Evolutionary conservation across 164 flowering plant species (phyloP).

Genomic region (Hamamelis virginiana): DNA sequence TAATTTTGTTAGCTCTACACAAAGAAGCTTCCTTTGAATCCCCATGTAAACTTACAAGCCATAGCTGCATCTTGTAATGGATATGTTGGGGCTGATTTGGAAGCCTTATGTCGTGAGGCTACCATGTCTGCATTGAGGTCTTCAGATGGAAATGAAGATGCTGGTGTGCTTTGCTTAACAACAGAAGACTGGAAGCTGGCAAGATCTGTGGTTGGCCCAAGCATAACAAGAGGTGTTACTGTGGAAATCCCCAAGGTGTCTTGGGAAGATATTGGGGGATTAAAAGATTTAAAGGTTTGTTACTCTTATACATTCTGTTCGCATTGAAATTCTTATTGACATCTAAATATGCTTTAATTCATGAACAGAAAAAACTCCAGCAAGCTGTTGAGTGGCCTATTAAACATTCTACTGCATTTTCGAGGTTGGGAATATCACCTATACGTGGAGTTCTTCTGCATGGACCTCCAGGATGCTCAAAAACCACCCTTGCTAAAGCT

Average conservation of each 20-base stretch:
- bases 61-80: constrained; percentile 92
- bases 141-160: constrained; percentile 28
- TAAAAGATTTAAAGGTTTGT: constrained; percentile 79
- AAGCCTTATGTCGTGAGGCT: constrained; percentile 90
- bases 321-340: not conserved
- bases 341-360: not conserved
- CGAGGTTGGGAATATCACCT: constrained; percentile 78
- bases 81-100: constrained; percentile 96
- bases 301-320: not conserved
- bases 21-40: constrained; percentile 61
- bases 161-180: constrained; percentile 27
- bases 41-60: constrained; percentile 56
- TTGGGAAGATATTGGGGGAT: constrained; percentile 97
- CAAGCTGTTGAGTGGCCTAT: constrained; percentile 99
- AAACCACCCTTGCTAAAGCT: constrained; percentile 96
- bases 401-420: constrained; percentile 70
- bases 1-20: constrained; percentile 66
- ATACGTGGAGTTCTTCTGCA: constrained; percentile 86
- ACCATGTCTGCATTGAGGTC: constrained; percentile 43
- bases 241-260: constrained; percentile 85
- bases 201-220: constrained; percentile 75
- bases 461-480: constrained; percentile 99
- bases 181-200: constrained; percentile 82
- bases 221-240: constrained; percentile 91
- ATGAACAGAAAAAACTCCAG: constrained; percentile 77